Conservation (phyloP, 2,329 filamentous ascomycete species). For the Rachicladosporium sp. region DNA sequence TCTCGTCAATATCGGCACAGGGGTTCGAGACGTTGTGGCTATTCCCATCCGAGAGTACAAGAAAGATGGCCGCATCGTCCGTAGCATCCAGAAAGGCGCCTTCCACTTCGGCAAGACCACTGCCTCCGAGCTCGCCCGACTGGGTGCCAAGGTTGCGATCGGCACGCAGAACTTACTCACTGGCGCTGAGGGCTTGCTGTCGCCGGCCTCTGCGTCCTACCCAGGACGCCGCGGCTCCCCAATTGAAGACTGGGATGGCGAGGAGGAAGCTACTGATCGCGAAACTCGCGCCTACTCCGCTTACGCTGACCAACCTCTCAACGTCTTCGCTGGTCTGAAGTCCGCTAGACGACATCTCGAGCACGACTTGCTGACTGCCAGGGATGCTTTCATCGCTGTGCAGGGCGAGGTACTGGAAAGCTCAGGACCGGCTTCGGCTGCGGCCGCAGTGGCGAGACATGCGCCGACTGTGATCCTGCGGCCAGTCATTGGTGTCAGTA, state of each 20-base stretch:
- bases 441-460: slow-evolving; percentile 62
- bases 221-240: slow-evolving; percentile 2
- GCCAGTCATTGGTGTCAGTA: slow-evolving; percentile 80
- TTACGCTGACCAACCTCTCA: slow-evolving; percentile 88
- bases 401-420: slow-evolving; percentile 85
- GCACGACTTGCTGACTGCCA: slow-evolving; percentile 72
- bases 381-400: slow-evolving; percentile 88
- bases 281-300: slow-evolving; percentile 71
- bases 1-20: slow-evolving; percentile 79
- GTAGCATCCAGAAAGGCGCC: slow-evolving; percentile 84
- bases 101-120: slow-evolving; percentile 85
- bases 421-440: slow-evolving; percentile 65
- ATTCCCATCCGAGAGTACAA: slow-evolving; percentile 86
- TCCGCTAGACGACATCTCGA: slow-evolving; percentile 74
- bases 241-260: slow-evolving; percentile 24
- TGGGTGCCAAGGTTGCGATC: slow-evolving; percentile 87
- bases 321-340: slow-evolving; percentile 72
- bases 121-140: slow-evolving; percentile 81
- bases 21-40: slow-evolving; percentile 73
- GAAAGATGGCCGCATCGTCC: slow-evolving; percentile 84
- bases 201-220: slow-evolving; percentile 17
- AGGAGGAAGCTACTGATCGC: slow-evolving; percentile 46
- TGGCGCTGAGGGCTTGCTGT: slow-evolving; percentile 70
- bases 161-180: slow-evolving; percentile 87
- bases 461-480: slow-evolving; percentile 89